Conservation (phyloP, 257 asterid genomes). For the Salvia miltiorrhiza region DNA sequence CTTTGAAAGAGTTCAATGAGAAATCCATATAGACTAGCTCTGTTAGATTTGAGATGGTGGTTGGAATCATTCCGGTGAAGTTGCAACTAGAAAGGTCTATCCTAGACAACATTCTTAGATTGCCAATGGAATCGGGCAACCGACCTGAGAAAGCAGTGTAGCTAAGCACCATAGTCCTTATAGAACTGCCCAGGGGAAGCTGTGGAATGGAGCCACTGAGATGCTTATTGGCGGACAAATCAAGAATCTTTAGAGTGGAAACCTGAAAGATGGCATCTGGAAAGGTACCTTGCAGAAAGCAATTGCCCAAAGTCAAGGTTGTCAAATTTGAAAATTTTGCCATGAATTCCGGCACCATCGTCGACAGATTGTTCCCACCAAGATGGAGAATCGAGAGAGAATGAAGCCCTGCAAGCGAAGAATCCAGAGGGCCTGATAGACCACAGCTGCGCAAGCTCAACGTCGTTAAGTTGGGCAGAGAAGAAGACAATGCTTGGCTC, state of each 20-base stretch:
- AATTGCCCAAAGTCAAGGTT: constrained; percentile 31
- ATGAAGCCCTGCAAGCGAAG: constrained; percentile 33
- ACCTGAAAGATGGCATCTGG: constrained; percentile 37
- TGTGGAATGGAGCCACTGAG: constrained; percentile 39
- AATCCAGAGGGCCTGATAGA: constrained; percentile 37
- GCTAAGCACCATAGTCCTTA: constrained; percentile 31
- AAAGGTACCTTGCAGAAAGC: constrained; percentile 39
- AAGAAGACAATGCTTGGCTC: constrained; percentile 35
- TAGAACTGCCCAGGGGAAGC: constrained; percentile 27
- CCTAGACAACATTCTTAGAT: constrained; percentile 30
- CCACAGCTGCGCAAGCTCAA: constrained; percentile 48
- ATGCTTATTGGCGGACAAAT: constrained; percentile 24
- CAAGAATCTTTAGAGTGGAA: constrained; percentile 31
- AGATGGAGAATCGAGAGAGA: constrained; percentile 41
- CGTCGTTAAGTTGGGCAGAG: constrained; percentile 32
- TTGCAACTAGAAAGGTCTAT: constrained; percentile 37
- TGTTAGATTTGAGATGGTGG: constrained; percentile 27
- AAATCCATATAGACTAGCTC: constrained; percentile 37
- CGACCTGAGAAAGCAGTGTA: constrained; percentile 35
- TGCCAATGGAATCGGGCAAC: constrained; percentile 37
- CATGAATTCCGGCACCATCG: constrained; percentile 30
- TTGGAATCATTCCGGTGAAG: constrained; percentile 46
- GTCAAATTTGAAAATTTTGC: constrained; percentile 33
- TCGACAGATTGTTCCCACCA: constrained; percentile 33
- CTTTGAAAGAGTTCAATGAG: constrained; percentile 33